Evolutionary conservation across 495 filamentous ascomycete species (phyloP).

Genomic region (Aspergillus incahuasiensis): DNA sequence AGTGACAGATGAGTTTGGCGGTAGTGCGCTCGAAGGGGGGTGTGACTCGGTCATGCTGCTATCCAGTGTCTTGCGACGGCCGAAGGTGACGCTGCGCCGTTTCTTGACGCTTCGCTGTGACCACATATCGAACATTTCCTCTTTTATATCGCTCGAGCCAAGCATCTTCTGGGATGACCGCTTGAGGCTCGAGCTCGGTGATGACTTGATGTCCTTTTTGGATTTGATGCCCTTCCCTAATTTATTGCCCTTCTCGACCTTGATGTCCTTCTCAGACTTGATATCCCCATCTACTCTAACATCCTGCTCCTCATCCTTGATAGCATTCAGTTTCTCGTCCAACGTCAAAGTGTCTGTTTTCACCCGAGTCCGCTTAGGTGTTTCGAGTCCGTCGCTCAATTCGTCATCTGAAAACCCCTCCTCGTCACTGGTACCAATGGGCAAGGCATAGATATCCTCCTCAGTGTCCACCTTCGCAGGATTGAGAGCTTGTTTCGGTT

Average conservation of each 20-base stretch:
- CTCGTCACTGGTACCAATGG: constrained; percentile 25
- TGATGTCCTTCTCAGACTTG: no score
- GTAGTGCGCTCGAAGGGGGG: constrained; percentile 4
- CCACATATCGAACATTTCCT: constrained; percentile 13
- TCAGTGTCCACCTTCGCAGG: not conserved
- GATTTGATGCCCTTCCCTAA: no score
- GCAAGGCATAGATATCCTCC: constrained; percentile 21
- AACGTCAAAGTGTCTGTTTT: constrained; percentile 16
- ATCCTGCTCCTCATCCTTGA: constrained; percentile 3
- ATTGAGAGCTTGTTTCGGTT: no score
- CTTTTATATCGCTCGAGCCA: constrained; percentile 8
- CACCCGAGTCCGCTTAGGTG: not conserved
- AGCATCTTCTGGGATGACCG: constrained; percentile 8
- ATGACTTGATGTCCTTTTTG: not conserved
- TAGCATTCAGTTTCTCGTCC: constrained; percentile 21
- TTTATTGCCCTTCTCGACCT: no score
- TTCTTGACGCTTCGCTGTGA: constrained; percentile 17
- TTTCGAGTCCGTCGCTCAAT: constrained; percentile 4
- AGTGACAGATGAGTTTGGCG: constrained; percentile 10
- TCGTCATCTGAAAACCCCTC: constrained; percentile 13
- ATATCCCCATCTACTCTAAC: not conserved
- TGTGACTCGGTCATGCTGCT: not conserved
- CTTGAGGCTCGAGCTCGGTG: constrained; percentile 11
- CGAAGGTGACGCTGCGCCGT: constrained; percentile 17
- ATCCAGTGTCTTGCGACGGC: constrained; percentile 5